A percentile compares a stretch with the other conserved stretches of the same genome.
These are phyloP conservation scores for Phytophthora pinifolia DNA, from an alignment of 352 stramenopile species.

Conservation along the genomic window DNA sequence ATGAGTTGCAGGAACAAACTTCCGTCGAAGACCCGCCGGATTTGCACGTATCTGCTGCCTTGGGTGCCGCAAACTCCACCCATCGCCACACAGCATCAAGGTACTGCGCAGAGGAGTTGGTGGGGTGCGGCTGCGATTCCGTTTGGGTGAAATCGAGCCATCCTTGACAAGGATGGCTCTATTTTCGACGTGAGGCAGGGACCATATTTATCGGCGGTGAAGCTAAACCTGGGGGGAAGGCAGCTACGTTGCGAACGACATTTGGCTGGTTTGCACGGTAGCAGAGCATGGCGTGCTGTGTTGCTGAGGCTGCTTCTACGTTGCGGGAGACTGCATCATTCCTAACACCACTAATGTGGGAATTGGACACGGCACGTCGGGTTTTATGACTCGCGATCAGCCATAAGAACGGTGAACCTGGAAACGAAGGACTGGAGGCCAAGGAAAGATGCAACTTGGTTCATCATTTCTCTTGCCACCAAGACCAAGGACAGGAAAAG, in stretches of 20 bases:
- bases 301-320: background rate
- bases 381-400: no score
- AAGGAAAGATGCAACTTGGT: no score
- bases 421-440: no score
- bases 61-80: slow-evolving; percentile 50
- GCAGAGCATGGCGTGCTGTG: no score
- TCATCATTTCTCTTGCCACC: no score
- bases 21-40: slow-evolving; percentile 51
- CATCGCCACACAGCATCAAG: slow-evolving; percentile 33
- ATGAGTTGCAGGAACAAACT: slow-evolving; percentile 70
- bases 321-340: no score
- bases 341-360: no score
- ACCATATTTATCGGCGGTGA: background rate
- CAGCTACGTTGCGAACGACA: no score
- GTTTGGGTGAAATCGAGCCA: slow-evolving; percentile 2
- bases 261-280: no score
- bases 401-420: no score
- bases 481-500: no score
- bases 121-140: background rate
- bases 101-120: background rate
- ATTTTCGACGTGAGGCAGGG: slow-evolving; percentile 15
- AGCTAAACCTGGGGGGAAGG: background rate
- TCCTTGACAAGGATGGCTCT: background rate
- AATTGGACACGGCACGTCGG: no score
- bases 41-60: slow-evolving; percentile 33